Conservation (phyloP, 2,329 filamentous ascomycete genomes). For the Alternaria tenuissima region DNA sequence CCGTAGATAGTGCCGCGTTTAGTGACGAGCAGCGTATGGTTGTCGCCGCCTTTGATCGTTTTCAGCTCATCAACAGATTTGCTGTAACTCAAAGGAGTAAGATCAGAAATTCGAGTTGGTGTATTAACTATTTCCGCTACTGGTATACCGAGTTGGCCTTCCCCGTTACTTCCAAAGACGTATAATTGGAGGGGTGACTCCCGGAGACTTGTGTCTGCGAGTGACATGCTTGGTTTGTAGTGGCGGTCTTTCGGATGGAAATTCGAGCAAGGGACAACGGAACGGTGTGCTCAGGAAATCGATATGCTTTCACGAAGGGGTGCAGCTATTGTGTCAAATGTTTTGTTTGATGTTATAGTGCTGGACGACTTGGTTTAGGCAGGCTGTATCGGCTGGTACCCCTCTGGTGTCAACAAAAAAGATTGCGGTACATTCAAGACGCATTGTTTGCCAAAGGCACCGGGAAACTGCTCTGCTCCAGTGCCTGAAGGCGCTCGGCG, state of each 20-base stretch:
- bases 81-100: neutral
- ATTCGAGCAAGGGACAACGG: neutral
- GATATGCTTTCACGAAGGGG: neutral
- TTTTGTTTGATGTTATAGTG: neutral
- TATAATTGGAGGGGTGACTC: slow-evolving; percentile 40
- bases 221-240: neutral
- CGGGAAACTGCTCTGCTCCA: neutral
- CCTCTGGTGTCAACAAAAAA: neutral
- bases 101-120: slow-evolving; percentile 21
- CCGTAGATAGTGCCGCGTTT: slow-evolving; percentile 67
- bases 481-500: neutral
- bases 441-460: neutral
- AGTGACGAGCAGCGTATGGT: slow-evolving; percentile 82
- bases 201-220: no score
- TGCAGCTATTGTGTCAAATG: no score
- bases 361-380: neutral
- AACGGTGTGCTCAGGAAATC: neutral
- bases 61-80: slow-evolving; percentile 16
- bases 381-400: neutral
- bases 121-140: slow-evolving; percentile 49
- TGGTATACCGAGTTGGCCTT: slow-evolving; percentile 61
- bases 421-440: neutral
- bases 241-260: neutral
- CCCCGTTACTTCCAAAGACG: slow-evolving; percentile 62
- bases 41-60: slow-evolving; percentile 73